These are phyloP conservation scores for Monilinia fructigena DNA, from an alignment of 2,329 filamentous ascomycete species.

Conservation along the genomic window DNA sequence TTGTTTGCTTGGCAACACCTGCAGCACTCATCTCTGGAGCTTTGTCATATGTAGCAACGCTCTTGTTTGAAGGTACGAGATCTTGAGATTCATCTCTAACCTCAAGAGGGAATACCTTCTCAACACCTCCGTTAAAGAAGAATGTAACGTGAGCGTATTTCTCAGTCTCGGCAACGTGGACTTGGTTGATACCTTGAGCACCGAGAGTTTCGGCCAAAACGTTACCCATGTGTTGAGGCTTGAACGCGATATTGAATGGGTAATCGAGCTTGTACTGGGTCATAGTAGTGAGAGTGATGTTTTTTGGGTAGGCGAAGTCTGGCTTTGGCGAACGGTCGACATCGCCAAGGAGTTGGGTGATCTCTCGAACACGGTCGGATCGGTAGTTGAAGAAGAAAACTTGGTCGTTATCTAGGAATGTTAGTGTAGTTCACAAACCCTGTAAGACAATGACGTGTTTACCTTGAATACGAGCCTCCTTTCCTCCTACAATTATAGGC, in stretches of 20 bases:
- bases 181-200: constrained; percentile 86
- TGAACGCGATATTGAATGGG: constrained; percentile 87
- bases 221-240: constrained; percentile 93
- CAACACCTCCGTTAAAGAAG: constrained; percentile 99
- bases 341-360: constrained; percentile 89
- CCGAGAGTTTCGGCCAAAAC: constrained; percentile 96
- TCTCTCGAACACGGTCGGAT: constrained; percentile 93
- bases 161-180: constrained; percentile 96
- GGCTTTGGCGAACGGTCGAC: constrained; percentile 87
- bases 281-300: constrained; percentile 89
- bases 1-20: constrained; percentile 83
- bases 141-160: constrained; percentile 99
- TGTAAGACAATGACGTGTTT: constrained; percentile 35
- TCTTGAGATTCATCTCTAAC: constrained; percentile 78
- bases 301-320: constrained; percentile 91
- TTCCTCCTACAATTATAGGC: constrained; percentile 90
- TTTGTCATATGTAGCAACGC: constrained; percentile 89
- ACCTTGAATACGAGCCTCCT: constrained; percentile 83
- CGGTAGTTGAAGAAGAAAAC: constrained; percentile 99
- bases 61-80: constrained; percentile 82
- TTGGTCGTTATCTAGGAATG: constrained; percentile 72
- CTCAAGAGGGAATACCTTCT: constrained; percentile 93
- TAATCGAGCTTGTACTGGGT: constrained; percentile 97
- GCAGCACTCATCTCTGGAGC: constrained; percentile 95
- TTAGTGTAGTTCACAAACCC: background rate